Base-by-base conservation (phyloP, 139 green algal genomes). In the Chlorella sp. region DNA sequence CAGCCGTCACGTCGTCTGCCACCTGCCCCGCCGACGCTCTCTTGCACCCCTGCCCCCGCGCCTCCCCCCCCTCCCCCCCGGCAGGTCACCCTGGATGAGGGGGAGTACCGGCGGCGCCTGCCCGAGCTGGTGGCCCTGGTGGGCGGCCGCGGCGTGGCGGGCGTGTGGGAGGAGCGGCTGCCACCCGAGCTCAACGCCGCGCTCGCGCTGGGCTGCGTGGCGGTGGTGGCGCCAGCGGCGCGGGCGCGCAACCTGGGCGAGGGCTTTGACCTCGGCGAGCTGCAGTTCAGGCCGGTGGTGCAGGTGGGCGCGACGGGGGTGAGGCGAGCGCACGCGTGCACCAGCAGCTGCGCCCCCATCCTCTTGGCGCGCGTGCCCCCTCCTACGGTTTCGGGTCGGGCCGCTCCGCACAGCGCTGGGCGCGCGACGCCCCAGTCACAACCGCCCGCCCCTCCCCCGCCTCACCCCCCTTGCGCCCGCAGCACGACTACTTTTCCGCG, bases 111-210 rank as follows among this genome's bases (percentile, higher is more conserved):
- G 41, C 3, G 61, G 11, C 25, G 66, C 5, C 65, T 77, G 33
- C 41, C 53, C 9, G 74, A 85, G 25, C 77, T 97, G 67, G 79
- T 81, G 1, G 55, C 76, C 17, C 65, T 66, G 56, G 78, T 97
- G 53, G 61, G 79, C 8, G 72, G 74, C 21, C 63, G 68, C 23
- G 72, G 89, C 56, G 72, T 92, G 29, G 40, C 45, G 73, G 91
- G 84, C 33, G 88, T 94, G 25, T 98, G 86, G 31, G 90, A 98
- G 83, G 89, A 87, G 40, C 86, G 91, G 8, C 72, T 98, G 65
- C 89, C 92, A 0, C 80, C 93, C 33, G 72, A 79, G 11, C 73
- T 90, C 68, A 68, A 85, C 31, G 88, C 90, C 15, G 79, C 89
- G 41, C 85, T 97, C 71, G 31, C 82, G 64, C 46, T 97, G 51